Evolutionary conservation across 306 rosid species (phyloP).

Genomic region (Coriaria nepalensis): DNA sequence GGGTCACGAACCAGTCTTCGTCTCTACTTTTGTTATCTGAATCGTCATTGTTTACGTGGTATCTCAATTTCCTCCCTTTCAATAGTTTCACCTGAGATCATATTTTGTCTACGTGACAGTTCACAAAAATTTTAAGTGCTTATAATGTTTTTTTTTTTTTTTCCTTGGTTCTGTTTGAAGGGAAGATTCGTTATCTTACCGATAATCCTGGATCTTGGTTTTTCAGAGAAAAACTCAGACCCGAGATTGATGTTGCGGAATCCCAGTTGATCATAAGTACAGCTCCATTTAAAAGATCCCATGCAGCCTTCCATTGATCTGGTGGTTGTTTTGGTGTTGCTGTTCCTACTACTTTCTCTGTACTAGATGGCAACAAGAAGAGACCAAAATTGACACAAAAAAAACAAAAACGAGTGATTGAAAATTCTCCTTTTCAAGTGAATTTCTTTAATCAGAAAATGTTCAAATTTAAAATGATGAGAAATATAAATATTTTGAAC

Average conservation of each 20-base stretch:
- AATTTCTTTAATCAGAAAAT: too few relatives aligned
- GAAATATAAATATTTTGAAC: too few relatives aligned
- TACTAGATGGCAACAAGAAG: slow-evolving; percentile 55
- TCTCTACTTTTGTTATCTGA: slow-evolving; percentile 30
- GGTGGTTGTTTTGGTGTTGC: slow-evolving; percentile 66
- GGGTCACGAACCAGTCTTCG: slow-evolving; percentile 54
- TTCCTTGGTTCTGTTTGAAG: neutral
- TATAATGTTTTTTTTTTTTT: too few relatives aligned
- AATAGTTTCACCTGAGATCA: slow-evolving; percentile 45
- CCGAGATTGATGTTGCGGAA: slow-evolving; percentile 32
- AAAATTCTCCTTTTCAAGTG: too few relatives aligned
- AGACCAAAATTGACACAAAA: neutral
- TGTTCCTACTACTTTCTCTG: slow-evolving; percentile 85
- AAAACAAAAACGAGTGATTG: too few relatives aligned
- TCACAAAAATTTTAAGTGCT: neutral
- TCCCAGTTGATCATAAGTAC: slow-evolving; percentile 57
- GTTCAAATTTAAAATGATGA: too few relatives aligned
- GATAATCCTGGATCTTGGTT: slow-evolving; percentile 38
- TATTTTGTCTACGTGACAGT: slow-evolving; percentile 8
- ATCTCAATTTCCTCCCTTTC: slow-evolving; percentile 67
- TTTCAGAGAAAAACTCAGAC: slow-evolving; percentile 45
- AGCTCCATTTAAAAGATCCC: slow-evolving; percentile 76
- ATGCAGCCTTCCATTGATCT: slow-evolving; percentile 55
- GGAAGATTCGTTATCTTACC: slow-evolving; percentile 25
- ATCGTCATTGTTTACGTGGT: slow-evolving; percentile 26